Percentiles rank a stretch among this genome's conserved stretches.
These are phyloP conservation scores for Leccinum ochraceum DNA, from an alignment of 768 basidiomycete species.

Conservation along the genomic window DNA sequence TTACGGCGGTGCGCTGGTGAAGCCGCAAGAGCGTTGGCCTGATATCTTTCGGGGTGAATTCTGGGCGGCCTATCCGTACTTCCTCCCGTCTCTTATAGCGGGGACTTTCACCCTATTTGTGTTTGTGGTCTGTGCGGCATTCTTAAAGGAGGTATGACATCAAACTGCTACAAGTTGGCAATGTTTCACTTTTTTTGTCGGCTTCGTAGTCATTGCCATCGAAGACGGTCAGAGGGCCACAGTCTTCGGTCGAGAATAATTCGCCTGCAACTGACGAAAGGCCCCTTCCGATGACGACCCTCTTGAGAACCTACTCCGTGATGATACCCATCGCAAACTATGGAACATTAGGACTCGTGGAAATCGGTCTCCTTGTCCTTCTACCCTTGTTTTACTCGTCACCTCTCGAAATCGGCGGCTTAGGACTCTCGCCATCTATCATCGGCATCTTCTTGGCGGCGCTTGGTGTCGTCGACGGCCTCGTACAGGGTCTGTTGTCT, in stretches of 20 bases:
- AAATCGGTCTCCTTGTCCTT: slow-evolving; percentile 41
- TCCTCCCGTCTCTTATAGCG: slow-evolving; percentile 35
- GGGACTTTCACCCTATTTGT: slow-evolving; percentile 13
- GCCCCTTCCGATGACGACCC: slow-evolving; percentile 35
- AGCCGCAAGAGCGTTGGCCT: slow-evolving; percentile 58
- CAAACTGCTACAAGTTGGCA: background rate
- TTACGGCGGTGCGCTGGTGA: slow-evolving; percentile 56
- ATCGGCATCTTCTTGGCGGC: slow-evolving; percentile 43
- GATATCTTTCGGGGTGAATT: slow-evolving; percentile 42
- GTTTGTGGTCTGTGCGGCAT: slow-evolving; percentile 22
- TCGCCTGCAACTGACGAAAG: background rate
- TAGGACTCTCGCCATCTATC: slow-evolving; percentile 39
- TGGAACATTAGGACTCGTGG: slow-evolving; percentile 41
- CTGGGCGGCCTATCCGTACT: slow-evolving; percentile 39
- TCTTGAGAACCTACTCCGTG: slow-evolving; percentile 34
- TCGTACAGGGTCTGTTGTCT: slow-evolving; percentile 43
- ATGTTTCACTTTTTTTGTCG: background rate
- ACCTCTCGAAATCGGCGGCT: slow-evolving; percentile 44
- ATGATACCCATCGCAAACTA: slow-evolving; percentile 47
- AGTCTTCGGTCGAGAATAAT: background rate
- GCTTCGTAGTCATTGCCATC: slow-evolving; percentile 28
- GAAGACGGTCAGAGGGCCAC: slow-evolving; percentile 1
- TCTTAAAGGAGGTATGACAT: slow-evolving; percentile 34
- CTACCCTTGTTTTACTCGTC: slow-evolving; percentile 48
- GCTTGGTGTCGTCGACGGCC: slow-evolving; percentile 39